Evolutionary conservation across 177 flowering plant species (phyloP), one percentile per base, ranked within the genome.

Genomic region (Vitis hybrid): DNA sequence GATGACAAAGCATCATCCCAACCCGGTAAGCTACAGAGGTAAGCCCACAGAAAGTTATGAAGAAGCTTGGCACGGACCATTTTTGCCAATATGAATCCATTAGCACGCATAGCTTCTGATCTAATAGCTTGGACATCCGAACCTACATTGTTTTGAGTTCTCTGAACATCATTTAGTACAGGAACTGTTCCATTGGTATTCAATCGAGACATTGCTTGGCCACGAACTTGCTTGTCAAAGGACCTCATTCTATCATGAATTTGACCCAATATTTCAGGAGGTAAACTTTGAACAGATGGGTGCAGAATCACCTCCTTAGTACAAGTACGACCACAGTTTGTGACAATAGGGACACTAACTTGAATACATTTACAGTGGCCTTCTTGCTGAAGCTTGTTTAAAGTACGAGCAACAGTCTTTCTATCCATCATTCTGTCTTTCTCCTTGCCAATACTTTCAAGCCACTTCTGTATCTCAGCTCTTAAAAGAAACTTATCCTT

Each of bases 1-100:
- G 77, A 73, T 49, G 85, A 76, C 65, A 77, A 76, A 79, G 75
- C 80, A 77, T 74, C 84, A 77, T 75, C 77, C 86, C 86, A 81
- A 68, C 75, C 83, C 66, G 88, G 77, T 53, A 82, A 82, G 70
- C 80, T 73, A 72, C 77, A 77, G 20, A 94, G 51, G 67, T 84
- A 82, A 68, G 73, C 78, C 98, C 98, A 96, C 6, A 96, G 76
- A 78, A 87, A 96, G 61, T 72, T 71, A 71, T 96, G 99, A 62
- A 96, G 84, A 74, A 96, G 80, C 88, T 87, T 92, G 55, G 88
- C 89, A 65, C 99, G 87, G 67, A 90, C 86, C 97, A 96, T 94
- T 82, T 91, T 94, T 67, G 95, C 91, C 71, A 82, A 64, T 51
- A 96, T 85, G 82, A 84, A 96, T 4, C 98, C 99, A 87, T 92